Base-by-base conservation (phyloP, 2,329 filamentous ascomycete species). In the Hypomyces perniciosus region DNA sequence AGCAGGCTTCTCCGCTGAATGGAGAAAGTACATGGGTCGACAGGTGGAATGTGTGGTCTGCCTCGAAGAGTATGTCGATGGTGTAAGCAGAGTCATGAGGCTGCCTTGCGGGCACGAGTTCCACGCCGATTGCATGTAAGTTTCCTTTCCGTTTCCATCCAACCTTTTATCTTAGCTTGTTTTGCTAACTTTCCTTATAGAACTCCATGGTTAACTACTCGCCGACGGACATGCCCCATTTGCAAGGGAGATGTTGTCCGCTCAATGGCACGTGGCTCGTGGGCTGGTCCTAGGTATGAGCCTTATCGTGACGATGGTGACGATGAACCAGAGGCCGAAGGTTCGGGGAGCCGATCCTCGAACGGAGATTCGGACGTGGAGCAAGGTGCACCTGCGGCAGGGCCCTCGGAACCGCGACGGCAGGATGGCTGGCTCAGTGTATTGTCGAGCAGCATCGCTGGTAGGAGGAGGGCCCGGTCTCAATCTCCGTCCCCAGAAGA, bases 121-220 rank as follows among this genome's bases (percentile, higher is more conserved):
- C 69, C 93, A 99, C 68, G 92, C 79, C 29, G 90, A 95, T 65
- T 99, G 93, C 90, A 97, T 99, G 90, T 95, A 73, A 85, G 90
- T 86, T 3, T 2, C 20, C 20, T 47, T 50, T 28, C 30, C 30
- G 48, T 42, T 49, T 28, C 52, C 46, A 31, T 33, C 46, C 40
- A 30, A 13, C 4, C 6, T n/a, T 8, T 34, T 38, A 33, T 43
- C 26, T 43, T 33, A 56, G 65, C 61, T 61, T 62, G 55, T 26
- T 9, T 41, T 44, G 30, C 38, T 52, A 9, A 51, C 49, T 5
- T 31, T 6, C 9, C 30, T 12, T 3, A 27, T 57, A 96, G 90
- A 65, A 97, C 93, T 4, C 93, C 93, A 2, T 99, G 93, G 93
- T 76, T 99, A 47, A 96, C 92, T 1, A 97, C 91, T 12, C 85